Evolutionary conservation across 2,329 filamentous ascomycete species (phyloP).

Genomic region (Rhynchosporium secalis): DNA sequence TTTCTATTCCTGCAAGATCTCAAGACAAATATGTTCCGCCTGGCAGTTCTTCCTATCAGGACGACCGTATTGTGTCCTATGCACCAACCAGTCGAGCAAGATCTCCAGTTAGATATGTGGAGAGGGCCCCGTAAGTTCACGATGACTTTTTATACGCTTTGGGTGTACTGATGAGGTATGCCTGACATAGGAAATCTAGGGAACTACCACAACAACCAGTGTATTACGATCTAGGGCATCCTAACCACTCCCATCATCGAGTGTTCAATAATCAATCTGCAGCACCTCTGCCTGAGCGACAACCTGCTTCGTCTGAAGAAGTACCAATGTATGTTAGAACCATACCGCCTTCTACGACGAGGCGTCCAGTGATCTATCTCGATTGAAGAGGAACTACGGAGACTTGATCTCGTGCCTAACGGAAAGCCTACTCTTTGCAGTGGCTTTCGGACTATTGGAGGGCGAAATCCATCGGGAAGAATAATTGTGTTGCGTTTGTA

Average conservation of each 20-base stretch:
- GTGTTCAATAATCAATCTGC: background rate
- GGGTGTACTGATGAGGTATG: slow-evolving; percentile 25
- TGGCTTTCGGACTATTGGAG: background rate
- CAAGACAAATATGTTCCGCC: slow-evolving; percentile 23
- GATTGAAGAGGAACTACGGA: background rate
- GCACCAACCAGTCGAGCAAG: slow-evolving; percentile 28
- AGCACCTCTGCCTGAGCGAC: background rate
- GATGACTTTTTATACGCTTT: slow-evolving; percentile 2
- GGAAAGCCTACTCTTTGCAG: background rate
- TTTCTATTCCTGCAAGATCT: slow-evolving; percentile 29
- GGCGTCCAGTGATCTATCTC: slow-evolving; percentile 6
- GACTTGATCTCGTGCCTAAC: background rate
- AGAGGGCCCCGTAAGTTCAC: slow-evolving; percentile 36
- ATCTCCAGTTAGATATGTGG: slow-evolving; percentile 32
- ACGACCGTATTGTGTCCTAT: slow-evolving; percentile 29
- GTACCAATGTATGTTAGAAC: slow-evolving; percentile 14
- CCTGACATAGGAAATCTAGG: slow-evolving; percentile 19
- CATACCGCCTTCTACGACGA: background rate
- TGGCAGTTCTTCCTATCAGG: slow-evolving; percentile 23
- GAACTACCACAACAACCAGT: slow-evolving; percentile 20
- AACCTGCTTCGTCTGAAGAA: slow-evolving; percentile 1
- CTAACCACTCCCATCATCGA: background rate
- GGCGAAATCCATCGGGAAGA: background rate
- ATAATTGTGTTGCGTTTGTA: background rate
- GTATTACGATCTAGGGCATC: slow-evolving; percentile 7